phyloP scores from a whole-genome alignment of 768 basidiomycete species.

The Mycena epipterygia region DNA sequence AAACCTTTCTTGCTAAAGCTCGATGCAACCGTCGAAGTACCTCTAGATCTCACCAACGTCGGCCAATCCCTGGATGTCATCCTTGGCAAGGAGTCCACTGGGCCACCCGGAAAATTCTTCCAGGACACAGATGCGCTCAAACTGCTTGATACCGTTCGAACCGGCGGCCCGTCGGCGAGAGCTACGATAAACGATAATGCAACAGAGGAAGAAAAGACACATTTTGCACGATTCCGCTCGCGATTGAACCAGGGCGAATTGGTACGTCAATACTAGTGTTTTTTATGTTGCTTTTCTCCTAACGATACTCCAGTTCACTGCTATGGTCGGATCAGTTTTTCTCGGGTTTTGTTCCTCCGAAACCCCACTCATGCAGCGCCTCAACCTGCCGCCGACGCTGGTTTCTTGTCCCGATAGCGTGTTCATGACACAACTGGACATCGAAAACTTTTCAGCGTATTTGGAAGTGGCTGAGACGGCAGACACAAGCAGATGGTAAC shows the following conservation, averaged over 20 bases:
- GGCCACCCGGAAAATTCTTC: conserved; percentile 75
- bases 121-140: conserved; percentile 57
- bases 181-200: conserved; percentile 57
- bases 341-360: conserved; percentile 72
- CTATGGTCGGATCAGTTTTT: conserved; percentile 63
- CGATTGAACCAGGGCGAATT: conserved; percentile 67
- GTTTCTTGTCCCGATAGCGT: conserved; percentile 59
- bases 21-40: conserved; percentile 63
- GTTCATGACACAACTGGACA: conserved; percentile 68
- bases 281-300: not conserved
- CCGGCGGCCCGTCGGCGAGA: conserved; percentile 64
- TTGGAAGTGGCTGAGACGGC: conserved; percentile 60
- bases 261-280: conserved; percentile 51
- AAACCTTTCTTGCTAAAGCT: conserved; percentile 62
- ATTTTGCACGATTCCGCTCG: conserved; percentile 63
- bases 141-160: conserved; percentile 68
- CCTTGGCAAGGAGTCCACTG: conserved; percentile 49
- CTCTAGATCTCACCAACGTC: conserved; percentile 60
- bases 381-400: conserved; percentile 64
- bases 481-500: conserved; percentile 29
- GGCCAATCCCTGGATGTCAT: conserved; percentile 54
- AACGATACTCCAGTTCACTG: conserved; percentile 60
- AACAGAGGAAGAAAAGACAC: conserved; percentile 55
- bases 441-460: conserved; percentile 73
- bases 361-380: conserved; percentile 60